Evolutionary conservation across 2,329 filamentous ascomycete genomes (phyloP).

Genomic region (Boeremia exigua): DNA sequence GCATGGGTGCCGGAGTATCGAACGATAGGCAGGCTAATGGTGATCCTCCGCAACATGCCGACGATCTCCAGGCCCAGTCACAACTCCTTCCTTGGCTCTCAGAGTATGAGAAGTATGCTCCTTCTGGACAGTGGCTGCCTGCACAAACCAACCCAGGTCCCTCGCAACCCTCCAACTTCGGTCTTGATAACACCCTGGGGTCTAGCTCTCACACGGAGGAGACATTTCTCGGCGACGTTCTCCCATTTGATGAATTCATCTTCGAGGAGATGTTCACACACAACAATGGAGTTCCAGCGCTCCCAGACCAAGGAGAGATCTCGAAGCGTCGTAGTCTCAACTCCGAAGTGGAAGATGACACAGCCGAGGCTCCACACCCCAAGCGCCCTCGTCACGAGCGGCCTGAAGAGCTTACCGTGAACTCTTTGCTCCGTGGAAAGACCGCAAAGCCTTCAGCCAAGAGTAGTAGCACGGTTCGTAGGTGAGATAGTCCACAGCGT

Average conservation of each 20-base stretch:
- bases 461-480: background rate
- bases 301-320: background rate
- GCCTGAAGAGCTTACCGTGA: background rate
- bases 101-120: background rate
- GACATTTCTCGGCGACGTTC: too few relatives aligned
- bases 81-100: background rate
- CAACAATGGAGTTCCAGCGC: background rate
- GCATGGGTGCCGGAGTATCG: too few relatives aligned
- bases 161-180: background rate
- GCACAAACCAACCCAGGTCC: background rate
- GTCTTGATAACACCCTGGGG: background rate
- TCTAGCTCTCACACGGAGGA: too few relatives aligned
- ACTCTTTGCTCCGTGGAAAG: background rate
- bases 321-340: background rate
- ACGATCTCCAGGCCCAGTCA: background rate
- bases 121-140: too few relatives aligned
- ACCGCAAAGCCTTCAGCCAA: background rate
- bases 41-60: background rate
- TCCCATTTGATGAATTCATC: too few relatives aligned
- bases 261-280: background rate
- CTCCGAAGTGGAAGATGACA: background rate
- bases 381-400: background rate
- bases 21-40: too few relatives aligned
- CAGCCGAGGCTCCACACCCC: background rate
- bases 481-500: background rate